A percentile compares a stretch with the other conserved stretches of the same genome.
Evolutionary conservation across 2,329 filamentous ascomycete genomes (phyloP).

Genomic region (Penicillium sp.): DNA sequence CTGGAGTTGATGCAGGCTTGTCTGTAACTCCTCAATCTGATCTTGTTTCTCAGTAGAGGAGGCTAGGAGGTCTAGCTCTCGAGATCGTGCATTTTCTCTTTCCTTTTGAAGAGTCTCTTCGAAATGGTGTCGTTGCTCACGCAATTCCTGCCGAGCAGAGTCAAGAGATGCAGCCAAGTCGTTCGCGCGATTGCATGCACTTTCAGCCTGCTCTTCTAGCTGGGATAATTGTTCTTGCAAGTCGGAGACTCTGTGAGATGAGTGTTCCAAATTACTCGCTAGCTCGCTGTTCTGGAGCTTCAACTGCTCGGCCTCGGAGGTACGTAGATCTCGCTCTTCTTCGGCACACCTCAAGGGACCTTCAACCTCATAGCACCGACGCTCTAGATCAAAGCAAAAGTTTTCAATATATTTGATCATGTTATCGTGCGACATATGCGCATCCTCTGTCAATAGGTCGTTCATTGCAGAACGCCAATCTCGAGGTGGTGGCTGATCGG

Average conservation of each 20-base stretch:
- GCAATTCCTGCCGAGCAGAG: slow-evolving; percentile 35
- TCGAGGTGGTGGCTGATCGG: slow-evolving; percentile 24
- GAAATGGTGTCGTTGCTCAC: slow-evolving; percentile 31
- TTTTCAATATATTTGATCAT: slow-evolving; percentile 48
- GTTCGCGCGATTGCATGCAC: slow-evolving; percentile 35
- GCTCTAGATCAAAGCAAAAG: slow-evolving; percentile 53
- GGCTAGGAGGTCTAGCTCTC: slow-evolving; percentile 42
- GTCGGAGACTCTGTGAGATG: slow-evolving; percentile 32
- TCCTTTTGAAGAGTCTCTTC: slow-evolving; percentile 25
- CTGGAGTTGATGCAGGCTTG: slow-evolving; percentile 27
- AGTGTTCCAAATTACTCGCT: slow-evolving; percentile 34
- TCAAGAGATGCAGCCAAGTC: slow-evolving; percentile 32
- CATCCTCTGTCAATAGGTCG: slow-evolving; percentile 41
- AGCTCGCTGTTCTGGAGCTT: slow-evolving; percentile 33
- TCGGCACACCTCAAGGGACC: slow-evolving; percentile 45
- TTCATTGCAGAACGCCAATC: slow-evolving; percentile 49
- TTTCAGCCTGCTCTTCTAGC: slow-evolving; percentile 35
- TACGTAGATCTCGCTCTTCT: slow-evolving; percentile 31
- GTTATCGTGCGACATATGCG: slow-evolving; percentile 42
- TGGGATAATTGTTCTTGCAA: slow-evolving; percentile 39
- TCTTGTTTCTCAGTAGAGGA: slow-evolving; percentile 44
- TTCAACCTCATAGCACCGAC: slow-evolving; percentile 51
- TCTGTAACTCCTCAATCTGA: slow-evolving; percentile 39
- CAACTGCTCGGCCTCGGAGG: slow-evolving; percentile 34
- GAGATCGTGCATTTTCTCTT: slow-evolving; percentile 28